These are phyloP conservation scores for Aspergillus piperis DNA, from an alignment of 2,329 filamentous ascomycete genomes.

Conservation along the genomic window DNA sequence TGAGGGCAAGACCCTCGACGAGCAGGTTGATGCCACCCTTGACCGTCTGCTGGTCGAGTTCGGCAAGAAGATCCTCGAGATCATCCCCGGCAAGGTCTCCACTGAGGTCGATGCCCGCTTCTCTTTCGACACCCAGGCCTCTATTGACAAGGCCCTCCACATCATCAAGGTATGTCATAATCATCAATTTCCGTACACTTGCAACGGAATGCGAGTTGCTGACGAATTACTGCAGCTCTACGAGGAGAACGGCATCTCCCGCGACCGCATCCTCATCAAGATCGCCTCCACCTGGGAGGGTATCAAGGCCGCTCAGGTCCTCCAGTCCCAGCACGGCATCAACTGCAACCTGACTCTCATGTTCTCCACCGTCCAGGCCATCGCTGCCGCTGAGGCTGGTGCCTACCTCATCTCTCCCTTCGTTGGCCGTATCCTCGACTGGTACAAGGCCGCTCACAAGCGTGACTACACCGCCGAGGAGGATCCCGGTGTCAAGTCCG, in stretches of 20 bases:
- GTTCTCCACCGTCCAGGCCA: conserved; percentile 94
- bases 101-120: conserved; percentile 96
- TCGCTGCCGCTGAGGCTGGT: conserved; percentile 89
- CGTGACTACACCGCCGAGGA: conserved; percentile 87
- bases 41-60: conserved; percentile 97
- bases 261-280: conserved; percentile 97
- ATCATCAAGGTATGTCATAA: conserved; percentile 75
- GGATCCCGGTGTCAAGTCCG: conserved; percentile 94
- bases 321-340: conserved; percentile 92
- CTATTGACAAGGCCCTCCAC: conserved; percentile 92
- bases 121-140: conserved; percentile 92
- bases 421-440: conserved; percentile 98
- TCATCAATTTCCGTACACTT: no score
- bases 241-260: conserved; percentile 85
- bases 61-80: conserved; percentile 94
- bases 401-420: conserved; percentile 99
- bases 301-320: conserved; percentile 96
- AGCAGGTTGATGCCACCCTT: conserved; percentile 84
- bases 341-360: conserved; percentile 99
- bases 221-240: conserved; percentile 73
- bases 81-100: conserved; percentile 97
- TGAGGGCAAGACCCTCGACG: conserved; percentile 66
- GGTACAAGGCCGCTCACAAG: conserved; percentile 96
- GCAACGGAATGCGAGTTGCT: background rate
- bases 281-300: conserved; percentile 99